Conservation (phyloP, 345 rosid species). For the Bruguiera sexangula region DNA sequence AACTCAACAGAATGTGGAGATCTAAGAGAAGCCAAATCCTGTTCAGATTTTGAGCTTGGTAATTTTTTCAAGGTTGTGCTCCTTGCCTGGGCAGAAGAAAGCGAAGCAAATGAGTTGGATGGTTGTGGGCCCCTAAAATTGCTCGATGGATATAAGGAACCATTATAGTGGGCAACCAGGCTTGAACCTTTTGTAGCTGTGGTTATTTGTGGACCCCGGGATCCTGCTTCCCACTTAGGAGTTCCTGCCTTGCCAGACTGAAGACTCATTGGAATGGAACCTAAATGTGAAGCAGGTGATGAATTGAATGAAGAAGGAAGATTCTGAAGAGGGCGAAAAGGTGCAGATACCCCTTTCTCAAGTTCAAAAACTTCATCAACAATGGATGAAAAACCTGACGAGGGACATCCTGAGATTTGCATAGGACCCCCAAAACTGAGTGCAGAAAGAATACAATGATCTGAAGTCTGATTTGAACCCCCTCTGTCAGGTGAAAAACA, state of each 20-base stretch:
- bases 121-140: constrained; percentile 47
- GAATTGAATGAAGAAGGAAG: constrained; percentile 35
- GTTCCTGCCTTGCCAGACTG: constrained; percentile 44
- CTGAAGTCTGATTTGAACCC: constrained; percentile 45
- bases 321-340: constrained; percentile 46
- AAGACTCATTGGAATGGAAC: constrained; percentile 41
- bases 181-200: constrained; percentile 36
- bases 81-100: constrained; percentile 55
- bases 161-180: constrained; percentile 33
- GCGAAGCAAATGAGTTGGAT: constrained; percentile 45
- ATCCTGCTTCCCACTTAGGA: constrained; percentile 60
- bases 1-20: constrained; percentile 52
- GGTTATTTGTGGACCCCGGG: constrained; percentile 39
- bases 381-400: constrained; percentile 69
- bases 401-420: constrained; percentile 47
- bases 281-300: constrained; percentile 51
- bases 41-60: constrained; percentile 71
- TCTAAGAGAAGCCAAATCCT: constrained; percentile 70
- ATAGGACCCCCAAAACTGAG: constrained; percentile 48
- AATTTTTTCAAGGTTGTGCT: constrained; percentile 41
- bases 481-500: constrained; percentile 46
- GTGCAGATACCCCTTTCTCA: constrained; percentile 57
- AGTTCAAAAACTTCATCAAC: constrained; percentile 95
- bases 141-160: constrained; percentile 49
- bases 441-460: constrained; percentile 53